Conservation (phyloP, 768 basidiomycete genomes). For the Lactarius pseudohatsudake region DNA sequence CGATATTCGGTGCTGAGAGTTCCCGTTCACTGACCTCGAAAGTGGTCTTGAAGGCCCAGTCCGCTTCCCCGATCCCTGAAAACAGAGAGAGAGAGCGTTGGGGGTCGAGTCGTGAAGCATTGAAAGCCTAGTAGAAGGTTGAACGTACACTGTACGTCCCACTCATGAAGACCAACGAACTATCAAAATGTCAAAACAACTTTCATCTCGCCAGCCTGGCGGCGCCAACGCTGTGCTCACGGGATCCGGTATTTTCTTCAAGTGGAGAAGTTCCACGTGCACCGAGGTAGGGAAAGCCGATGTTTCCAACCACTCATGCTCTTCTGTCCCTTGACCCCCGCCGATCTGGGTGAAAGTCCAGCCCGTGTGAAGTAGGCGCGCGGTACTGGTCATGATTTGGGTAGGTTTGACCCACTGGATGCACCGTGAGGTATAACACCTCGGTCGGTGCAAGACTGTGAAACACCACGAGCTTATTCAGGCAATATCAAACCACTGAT, state of each 20-base stretch:
- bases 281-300: conserved; percentile 79
- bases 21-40: conserved; percentile 55
- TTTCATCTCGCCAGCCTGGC: not conserved
- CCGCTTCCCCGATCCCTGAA: conserved; percentile 83
- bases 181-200: conserved; percentile 35
- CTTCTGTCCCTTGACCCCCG: conserved; percentile 52
- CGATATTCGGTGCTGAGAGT: conserved; percentile 49
- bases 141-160: conserved; percentile 83
- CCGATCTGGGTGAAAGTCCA: conserved; percentile 73
- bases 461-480: not conserved
- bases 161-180: conserved; percentile 80
- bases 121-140: not conserved
- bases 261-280: conserved; percentile 79
- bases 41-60: conserved; percentile 78
- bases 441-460: too few species aligned
- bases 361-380: conserved; percentile 39
- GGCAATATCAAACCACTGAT: not conserved
- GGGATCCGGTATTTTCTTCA: conserved; percentile 79
- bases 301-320: conserved; percentile 63
- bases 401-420: not conserved
- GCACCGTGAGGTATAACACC: not conserved
- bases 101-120: not conserved
- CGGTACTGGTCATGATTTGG: conserved; percentile 31
- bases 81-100: not conserved
- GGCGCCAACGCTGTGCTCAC: conserved; percentile 41